Evolutionary conservation across 768 basidiomycete species (phyloP), one percentile per base, ranked within the genome.

Genomic region (Mycena chlorophos): DNA sequence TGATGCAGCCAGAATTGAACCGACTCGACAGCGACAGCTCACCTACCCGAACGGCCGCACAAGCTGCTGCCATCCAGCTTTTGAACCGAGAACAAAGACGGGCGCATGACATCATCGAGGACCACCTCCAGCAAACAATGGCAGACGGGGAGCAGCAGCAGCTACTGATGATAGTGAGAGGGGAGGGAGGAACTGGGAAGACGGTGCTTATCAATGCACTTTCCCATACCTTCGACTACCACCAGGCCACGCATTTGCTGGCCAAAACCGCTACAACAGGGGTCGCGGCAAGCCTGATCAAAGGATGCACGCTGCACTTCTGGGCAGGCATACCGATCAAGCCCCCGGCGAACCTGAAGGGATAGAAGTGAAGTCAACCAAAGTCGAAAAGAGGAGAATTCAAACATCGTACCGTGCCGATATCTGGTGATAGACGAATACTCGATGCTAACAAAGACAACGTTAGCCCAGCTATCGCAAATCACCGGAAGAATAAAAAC

Each of bases 101-200:
- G 0, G 78, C 75, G 2, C 71, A 71, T 54, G 65, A 72, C 42
- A 75, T 79, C 2, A 57, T 79, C 0, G 58, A 55, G 8, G 51
- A 58, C 19, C 73, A 74, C 29, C 26, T 77, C 0, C 23, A 51
- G 3, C 23, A 65, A 17, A 62, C 62, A 17, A 39, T 69, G 4
- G 10, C 22, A 22, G 64, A 66, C 17, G 12, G 52, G 17, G 22
- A 55, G 1, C 64, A 55, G 16, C 28, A 38, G 5, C 75, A 71
- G 39, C 62, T 81, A 1, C 56, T 66, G 0, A 77, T 79, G 76
- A 27, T 72, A 0, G 54, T 79, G 0, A 57, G 66, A 0, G 79
- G 79, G 1, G 67, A 74, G 51, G 78, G 77, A 0, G 78, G 79
- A 0, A 75, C 73, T 0, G 77, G 80, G 0, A 81, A 81, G 54